Evolutionary conservation across 192 early-diverging fungal genomes (phyloP), one percentile per base, ranked within the genome.

Genomic region (Endogone sp.): DNA sequence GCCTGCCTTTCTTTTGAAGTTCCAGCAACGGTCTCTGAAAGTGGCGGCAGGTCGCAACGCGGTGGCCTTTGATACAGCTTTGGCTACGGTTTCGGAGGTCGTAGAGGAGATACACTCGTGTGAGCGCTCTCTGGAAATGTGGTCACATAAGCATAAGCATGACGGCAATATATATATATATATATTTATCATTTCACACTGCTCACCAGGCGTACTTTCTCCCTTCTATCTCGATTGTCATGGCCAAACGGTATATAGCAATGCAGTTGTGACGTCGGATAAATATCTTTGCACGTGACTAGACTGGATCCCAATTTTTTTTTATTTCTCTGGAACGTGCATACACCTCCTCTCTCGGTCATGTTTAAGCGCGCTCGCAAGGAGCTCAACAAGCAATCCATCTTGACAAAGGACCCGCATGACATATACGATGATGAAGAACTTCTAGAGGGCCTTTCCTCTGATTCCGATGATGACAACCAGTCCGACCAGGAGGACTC

Each of bases 1-100:
- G 90, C 25, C 91, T 84, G 27, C 91, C 91, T 74, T 90, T 89
- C 71, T 83, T 85, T 62, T 84, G 71, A 44, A 93, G 82, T 55
- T 79, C 77, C 37, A 82, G 79, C 49, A 93, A 78, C 60, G 77
- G 71, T n/a, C 91, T 83, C 62, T 87, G 80, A 6, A 56, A 62
- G 64, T 87, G 85, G 31, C 82, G 77, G 31, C 85, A 87, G 22
- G 75, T 74, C 22, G 84, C 80, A 2, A 80, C 79, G 26, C 85
- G 80, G 70, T 87, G 85, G 21, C 85, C 85, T 21, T 22, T 49
- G 37, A 49, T 49, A 1, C 37, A 49, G 37, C 16, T 49, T 49
- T 49, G 37, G 16, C 37, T 49, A 49, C 16, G 37, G n/a, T n/a
- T n/a, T n/a, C n/a, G n/a, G n/a, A n/a, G n/a, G n/a, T n/a, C n/a